These are phyloP conservation scores for Flaveria trinervia DNA, from an alignment of 129 eudicot genomes.

Conservation along the genomic window DNA sequence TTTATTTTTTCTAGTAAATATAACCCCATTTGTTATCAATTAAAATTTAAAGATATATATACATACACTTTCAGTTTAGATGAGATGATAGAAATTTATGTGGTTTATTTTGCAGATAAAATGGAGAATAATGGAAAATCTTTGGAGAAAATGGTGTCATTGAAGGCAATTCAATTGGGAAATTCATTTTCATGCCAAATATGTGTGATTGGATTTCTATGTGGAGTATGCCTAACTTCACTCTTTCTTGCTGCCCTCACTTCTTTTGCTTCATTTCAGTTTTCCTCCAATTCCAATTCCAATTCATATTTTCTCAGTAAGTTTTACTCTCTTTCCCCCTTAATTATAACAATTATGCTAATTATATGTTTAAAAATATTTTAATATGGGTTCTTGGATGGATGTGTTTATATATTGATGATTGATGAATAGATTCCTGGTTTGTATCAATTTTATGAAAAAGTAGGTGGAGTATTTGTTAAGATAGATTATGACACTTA, in stretches of 20 bases:
- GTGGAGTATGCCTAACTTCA: conserved; percentile 83
- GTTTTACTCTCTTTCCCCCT: conserved; percentile 19
- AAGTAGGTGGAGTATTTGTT: conserved; percentile 23
- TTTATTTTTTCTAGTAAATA: neutral
- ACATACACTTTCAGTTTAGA: neutral
- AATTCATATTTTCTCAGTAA: conserved; percentile 45
- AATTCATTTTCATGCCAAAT: conserved; percentile 85
- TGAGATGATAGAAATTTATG: neutral
- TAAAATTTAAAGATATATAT: neutral
- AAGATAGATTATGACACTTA: conserved; percentile 31
- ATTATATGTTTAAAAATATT: neutral
- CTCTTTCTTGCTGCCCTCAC: conserved; percentile 89
- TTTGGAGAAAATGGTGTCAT: conserved; percentile 79
- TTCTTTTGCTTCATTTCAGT: conserved; percentile 55
- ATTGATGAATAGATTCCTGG: neutral
- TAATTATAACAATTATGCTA: neutral
- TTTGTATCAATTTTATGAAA: neutral
- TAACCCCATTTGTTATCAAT: neutral
- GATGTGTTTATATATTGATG: neutral
- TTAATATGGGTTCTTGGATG: neutral
- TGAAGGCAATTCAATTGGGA: conserved; percentile 79
- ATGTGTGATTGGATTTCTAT: conserved; percentile 85
- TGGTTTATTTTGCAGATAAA: conserved; percentile 3
- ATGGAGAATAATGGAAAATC: conserved; percentile 53
- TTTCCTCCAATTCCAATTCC: conserved; percentile 41